A percentile compares a stretch with the other conserved stretches of the same genome.
Evolutionary conservation across 2,329 filamentous ascomycete species (phyloP).

Genomic region (Coniella vitis): DNA sequence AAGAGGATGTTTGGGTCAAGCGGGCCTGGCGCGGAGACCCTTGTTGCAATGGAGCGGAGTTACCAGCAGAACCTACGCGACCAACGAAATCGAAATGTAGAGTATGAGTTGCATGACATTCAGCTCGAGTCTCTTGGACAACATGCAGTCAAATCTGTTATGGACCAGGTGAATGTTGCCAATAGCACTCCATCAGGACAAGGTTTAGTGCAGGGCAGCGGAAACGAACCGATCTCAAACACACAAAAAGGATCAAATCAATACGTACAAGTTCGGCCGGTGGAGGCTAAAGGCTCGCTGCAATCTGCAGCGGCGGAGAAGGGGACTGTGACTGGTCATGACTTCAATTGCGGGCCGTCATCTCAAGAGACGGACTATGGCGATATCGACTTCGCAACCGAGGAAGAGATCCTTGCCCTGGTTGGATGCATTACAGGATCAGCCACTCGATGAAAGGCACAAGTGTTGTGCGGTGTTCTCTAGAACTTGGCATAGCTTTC

Average conservation of each 20-base stretch:
- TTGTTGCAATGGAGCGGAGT: conserved; percentile 25
- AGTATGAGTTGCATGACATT: not conserved
- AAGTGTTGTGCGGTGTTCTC: not conserved
- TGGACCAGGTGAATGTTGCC: not conserved
- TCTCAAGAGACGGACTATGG: conserved; percentile 27
- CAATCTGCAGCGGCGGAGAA: no score
- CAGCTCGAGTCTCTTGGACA: not conserved
- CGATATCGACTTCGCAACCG: conserved; percentile 21
- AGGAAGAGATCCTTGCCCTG: conserved; percentile 5
- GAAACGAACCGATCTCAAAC: no score
- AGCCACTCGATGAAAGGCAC: not conserved
- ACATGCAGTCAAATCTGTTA: not conserved
- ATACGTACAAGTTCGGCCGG: not conserved
- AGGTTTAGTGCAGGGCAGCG: no score
- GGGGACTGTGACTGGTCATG: not conserved
- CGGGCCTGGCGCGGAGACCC: conserved; percentile 19
- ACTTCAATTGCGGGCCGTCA: conserved; percentile 9
- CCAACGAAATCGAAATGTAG: conserved; percentile 11
- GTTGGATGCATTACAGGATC: conserved; percentile 2
- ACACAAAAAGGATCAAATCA: not conserved
- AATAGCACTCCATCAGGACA: no score
- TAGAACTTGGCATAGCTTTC: no score
- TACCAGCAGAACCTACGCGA: conserved; percentile 23
- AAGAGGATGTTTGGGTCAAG: conserved; percentile 29
- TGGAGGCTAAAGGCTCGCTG: no score